Conservation (phyloP, 768 basidiomycete genomes). For the Glaciozyma antarctica region DNA sequence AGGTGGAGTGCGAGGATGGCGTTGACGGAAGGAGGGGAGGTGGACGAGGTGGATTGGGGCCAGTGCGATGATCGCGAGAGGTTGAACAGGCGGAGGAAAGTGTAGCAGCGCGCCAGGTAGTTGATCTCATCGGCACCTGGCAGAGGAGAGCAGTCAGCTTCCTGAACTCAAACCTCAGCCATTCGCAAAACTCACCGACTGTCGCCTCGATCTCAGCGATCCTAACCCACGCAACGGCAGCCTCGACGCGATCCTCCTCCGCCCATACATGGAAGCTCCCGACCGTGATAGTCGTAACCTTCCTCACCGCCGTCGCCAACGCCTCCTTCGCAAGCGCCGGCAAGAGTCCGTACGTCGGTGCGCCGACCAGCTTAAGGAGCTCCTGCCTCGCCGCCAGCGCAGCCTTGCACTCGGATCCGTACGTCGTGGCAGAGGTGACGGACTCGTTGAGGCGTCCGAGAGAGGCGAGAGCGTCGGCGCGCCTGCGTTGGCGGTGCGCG, state of each 20-base stretch:
- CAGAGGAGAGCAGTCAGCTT: neutral
- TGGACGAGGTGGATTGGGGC: conserved; percentile 13
- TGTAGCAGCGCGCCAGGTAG: conserved; percentile 12
- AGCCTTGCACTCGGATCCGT: neutral
- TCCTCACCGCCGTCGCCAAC: neutral
- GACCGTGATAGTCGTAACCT: neutral
- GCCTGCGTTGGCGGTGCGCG: neutral
- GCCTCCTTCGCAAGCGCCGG: conserved; percentile 14
- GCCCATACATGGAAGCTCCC: neutral
- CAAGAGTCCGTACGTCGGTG: conserved; percentile 3
- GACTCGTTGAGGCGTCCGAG: conserved; percentile 10
- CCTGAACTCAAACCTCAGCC: neutral
- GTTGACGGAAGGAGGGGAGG: conserved; percentile 20
- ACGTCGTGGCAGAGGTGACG: neutral
- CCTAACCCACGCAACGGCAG: conserved; percentile 22
- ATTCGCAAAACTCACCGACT: conserved; percentile 5
- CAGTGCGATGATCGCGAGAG: conserved; percentile 26
- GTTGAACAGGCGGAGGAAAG: conserved; percentile 29
- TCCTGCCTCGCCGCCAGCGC: conserved; percentile 16
- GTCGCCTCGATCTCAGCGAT: conserved; percentile 28
- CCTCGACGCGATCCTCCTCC: conserved; percentile 5
- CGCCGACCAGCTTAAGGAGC: conserved; percentile 17
- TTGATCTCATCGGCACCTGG: conserved; percentile 12
- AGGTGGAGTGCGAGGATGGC: conserved; percentile 24
- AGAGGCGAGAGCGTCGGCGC: conserved; percentile 11